Evolutionary conservation across 768 basidiomycete genomes (phyloP).

Genomic region (Tylopilus sp.): DNA sequence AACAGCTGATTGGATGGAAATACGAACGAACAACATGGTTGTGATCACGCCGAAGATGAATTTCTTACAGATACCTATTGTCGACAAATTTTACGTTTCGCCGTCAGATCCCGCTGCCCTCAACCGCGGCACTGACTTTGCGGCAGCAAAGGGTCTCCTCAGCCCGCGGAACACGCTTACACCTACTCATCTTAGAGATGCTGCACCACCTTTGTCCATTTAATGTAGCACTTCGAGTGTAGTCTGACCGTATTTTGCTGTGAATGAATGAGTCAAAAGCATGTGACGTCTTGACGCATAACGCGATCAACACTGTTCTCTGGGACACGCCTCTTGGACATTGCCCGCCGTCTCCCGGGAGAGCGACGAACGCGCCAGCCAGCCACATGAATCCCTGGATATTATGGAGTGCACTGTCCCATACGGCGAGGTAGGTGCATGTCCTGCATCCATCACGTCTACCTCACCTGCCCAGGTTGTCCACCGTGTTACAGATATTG

Average conservation of each 20-base stretch:
- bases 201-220: constrained; percentile 18
- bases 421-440: constrained; percentile 52
- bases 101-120: constrained; percentile 75
- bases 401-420: constrained; percentile 61
- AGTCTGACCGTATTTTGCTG: not conserved
- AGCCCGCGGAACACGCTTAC: constrained; percentile 48
- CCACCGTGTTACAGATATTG: constrained; percentile 76
- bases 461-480: constrained; percentile 45
- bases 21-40: constrained; percentile 93
- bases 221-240: constrained; percentile 2
- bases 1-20: constrained; percentile 96
- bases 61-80: constrained; percentile 87
- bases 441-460: not conserved
- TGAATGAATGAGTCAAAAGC: not conserved
- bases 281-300: constrained; percentile 5
- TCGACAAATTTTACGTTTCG: constrained; percentile 90
- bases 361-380: constrained; percentile 1
- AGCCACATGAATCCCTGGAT: constrained; percentile 53
- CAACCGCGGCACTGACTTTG: constrained; percentile 75
- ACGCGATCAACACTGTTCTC: not conserved
- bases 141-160: constrained; percentile 81
- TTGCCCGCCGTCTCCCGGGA: not conserved
- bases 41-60: constrained; percentile 97
- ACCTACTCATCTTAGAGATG: constrained; percentile 20
- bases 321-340: not conserved